A percentile compares a stretch with the other conserved stretches of the same genome.
phyloP scores from a whole-genome alignment of 2,329 filamentous ascomycete species.

The Ascochyta lentis region DNA sequence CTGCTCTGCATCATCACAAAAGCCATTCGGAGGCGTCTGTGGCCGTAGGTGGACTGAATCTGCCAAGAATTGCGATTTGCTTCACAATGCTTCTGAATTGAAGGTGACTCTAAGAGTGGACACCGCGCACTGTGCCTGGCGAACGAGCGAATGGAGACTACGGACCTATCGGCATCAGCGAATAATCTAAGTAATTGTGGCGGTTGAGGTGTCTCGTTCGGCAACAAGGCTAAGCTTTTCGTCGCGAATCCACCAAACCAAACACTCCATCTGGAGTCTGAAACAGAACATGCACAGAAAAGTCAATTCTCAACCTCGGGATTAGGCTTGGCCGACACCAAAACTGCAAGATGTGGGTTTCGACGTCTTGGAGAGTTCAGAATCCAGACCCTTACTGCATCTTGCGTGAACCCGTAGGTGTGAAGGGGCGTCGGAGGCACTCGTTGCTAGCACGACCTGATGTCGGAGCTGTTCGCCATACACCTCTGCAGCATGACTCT shows the following conservation, averaged over 20 bases:
- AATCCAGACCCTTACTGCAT: conserved; percentile 9
- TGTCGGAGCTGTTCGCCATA: conserved; percentile 23
- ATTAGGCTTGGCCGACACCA: conserved; percentile 32
- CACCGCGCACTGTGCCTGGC: conserved; percentile 7
- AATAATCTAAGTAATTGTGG: background rate
- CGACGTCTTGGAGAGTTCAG: conserved; percentile 18
- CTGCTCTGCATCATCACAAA: background rate
- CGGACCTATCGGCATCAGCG: conserved; percentile 23
- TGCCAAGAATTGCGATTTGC: conserved; percentile 8
- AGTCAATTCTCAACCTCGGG: conserved; percentile 30
- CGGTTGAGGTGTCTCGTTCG: background rate
- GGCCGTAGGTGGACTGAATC: background rate
- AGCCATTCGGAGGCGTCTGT: background rate
- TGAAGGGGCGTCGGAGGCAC: conserved; percentile 19
- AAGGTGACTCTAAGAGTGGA: conserved; percentile 1
- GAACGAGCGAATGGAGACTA: conserved; percentile 13
- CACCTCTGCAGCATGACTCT: conserved; percentile 26
- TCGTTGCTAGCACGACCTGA: conserved; percentile 22
- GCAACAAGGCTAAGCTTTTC: conserved; percentile 26
- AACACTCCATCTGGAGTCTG: conserved; percentile 32
- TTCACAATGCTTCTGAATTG: conserved; percentile 21
- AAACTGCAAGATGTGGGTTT: conserved; percentile 25
- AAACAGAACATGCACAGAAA: conserved; percentile 38
- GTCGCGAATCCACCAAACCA: conserved; percentile 33
- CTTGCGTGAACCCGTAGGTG: conserved; percentile 22